Percentiles rank a stretch among this genome's conserved stretches.
Evolutionary conservation across 164 flowering plant species (phyloP).

Genomic region (Protea cynaroides): DNA sequence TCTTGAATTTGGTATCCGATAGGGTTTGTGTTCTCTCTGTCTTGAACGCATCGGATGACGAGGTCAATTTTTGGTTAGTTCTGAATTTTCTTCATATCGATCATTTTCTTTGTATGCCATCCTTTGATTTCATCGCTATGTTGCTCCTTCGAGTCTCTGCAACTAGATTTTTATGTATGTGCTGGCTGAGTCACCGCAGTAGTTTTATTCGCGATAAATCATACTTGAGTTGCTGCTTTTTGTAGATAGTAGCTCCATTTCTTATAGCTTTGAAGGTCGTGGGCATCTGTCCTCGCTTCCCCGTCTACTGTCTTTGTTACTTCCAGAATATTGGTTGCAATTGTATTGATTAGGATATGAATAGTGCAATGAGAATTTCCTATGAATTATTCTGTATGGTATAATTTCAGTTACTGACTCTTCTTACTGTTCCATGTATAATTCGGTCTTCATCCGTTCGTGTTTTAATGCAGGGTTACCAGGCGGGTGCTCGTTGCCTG

Average conservation of each 20-base stretch:
- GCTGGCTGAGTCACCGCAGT: neutral
- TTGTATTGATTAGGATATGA: neutral
- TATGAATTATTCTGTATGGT: neutral
- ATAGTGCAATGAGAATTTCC: neutral
- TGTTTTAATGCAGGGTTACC: constrained; percentile 1
- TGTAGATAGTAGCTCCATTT: neutral
- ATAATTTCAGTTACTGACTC: neutral
- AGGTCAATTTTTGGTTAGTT: neutral
- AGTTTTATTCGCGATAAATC: no score
- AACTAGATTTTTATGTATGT: neutral
- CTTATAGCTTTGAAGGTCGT: neutral
- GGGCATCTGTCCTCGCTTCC: neutral
- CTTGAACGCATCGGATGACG: no score
- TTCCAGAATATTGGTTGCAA: neutral
- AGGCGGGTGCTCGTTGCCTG: neutral
- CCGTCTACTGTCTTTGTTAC: neutral
- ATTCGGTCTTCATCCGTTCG: neutral
- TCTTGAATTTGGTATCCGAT: constrained; percentile 3
- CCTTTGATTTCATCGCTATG: neutral
- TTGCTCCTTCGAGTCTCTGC: neutral
- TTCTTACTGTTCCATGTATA: neutral
- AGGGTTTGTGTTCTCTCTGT: neutral
- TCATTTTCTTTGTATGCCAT: neutral
- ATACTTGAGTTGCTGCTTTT: neutral
- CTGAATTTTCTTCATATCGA: neutral